These are phyloP conservation scores for Arthroderma uncinatum DNA, from an alignment of 2,329 filamentous ascomycete species.

Conservation along the genomic window DNA sequence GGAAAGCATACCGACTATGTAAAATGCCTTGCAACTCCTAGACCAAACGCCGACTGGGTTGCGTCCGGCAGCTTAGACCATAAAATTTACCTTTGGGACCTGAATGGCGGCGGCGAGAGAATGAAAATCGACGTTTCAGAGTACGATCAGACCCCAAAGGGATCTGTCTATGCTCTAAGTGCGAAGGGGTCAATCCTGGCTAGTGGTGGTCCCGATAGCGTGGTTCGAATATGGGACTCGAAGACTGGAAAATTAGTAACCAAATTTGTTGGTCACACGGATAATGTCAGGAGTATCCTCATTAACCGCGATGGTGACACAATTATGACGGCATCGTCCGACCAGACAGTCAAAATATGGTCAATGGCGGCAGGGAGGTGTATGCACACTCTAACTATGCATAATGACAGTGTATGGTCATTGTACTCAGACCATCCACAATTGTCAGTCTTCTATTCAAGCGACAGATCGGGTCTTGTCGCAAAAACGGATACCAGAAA, in stretches of 20 bases:
- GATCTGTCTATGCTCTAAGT: slow-evolving; percentile 84
- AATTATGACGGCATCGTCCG: slow-evolving; percentile 86
- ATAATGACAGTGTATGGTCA: slow-evolving; percentile 96
- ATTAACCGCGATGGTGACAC: slow-evolving; percentile 81
- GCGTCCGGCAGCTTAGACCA: slow-evolving; percentile 88
- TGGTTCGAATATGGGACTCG: slow-evolving; percentile 84
- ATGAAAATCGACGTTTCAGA: slow-evolving; percentile 67
- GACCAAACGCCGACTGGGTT: slow-evolving; percentile 65
- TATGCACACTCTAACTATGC: slow-evolving; percentile 98
- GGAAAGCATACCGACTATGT: slow-evolving; percentile 94
- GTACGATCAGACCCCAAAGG: slow-evolving; percentile 72
- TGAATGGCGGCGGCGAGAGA: slow-evolving; percentile 74
- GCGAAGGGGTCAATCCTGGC: slow-evolving; percentile 72
- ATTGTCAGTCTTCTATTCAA: slow-evolving; percentile 85
- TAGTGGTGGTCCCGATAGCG: slow-evolving; percentile 86
- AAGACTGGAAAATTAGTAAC: slow-evolving; percentile 81
- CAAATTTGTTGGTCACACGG: slow-evolving; percentile 92
- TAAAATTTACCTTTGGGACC: slow-evolving; percentile 86
- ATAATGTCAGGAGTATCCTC: slow-evolving; percentile 83
- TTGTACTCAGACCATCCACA: slow-evolving; percentile 79
- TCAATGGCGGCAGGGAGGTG: slow-evolving; percentile 88
- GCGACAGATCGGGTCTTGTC: slow-evolving; percentile 83
- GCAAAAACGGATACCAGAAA: slow-evolving; percentile 87
- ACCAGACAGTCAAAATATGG: slow-evolving; percentile 97
- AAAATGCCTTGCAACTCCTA: slow-evolving; percentile 78